phyloP scores from a whole-genome alignment of 1,139 yeast genomes.

The Geotrichum europaeum region DNA sequence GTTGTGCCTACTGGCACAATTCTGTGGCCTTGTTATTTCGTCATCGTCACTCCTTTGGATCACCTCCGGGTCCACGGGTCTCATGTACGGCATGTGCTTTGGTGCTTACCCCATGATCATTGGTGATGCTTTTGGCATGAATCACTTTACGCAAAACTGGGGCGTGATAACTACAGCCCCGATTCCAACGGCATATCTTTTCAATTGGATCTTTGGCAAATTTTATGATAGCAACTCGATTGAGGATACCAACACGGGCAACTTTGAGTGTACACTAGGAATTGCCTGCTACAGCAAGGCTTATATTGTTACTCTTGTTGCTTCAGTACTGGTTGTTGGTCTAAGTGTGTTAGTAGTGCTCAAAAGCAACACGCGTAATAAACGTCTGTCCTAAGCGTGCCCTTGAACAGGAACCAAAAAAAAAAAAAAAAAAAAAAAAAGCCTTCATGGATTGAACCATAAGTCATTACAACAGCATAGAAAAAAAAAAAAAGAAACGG shows the following conservation, averaged over 20 bases:
- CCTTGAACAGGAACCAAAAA: no score
- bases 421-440: no score
- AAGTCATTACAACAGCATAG: no score
- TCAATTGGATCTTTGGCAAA: slow-evolving; percentile 37
- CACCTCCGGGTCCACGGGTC: slow-evolving; percentile 60
- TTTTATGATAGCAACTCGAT: slow-evolving; percentile 33
- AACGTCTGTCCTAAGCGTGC: no score
- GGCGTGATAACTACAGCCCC: slow-evolving; percentile 50
- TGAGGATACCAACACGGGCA: slow-evolving; percentile 20
- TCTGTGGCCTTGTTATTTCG: slow-evolving; percentile 32
- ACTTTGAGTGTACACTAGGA: slow-evolving; percentile 22
- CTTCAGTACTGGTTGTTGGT: slow-evolving; percentile 19
- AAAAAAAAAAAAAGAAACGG: no score
- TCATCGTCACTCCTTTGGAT: slow-evolving; percentile 40
- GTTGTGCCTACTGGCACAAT: slow-evolving; percentile 37
- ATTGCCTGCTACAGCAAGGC: slow-evolving; percentile 24
- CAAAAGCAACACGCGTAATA: no score
- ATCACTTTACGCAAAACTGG: slow-evolving; percentile 74
- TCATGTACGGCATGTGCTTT: slow-evolving; percentile 74
- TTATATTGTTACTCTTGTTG: slow-evolving; percentile 24
- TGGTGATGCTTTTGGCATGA: slow-evolving; percentile 70
- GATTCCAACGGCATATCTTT: slow-evolving; percentile 35
- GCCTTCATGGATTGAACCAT: no score
- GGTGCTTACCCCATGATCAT: slow-evolving; percentile 78
- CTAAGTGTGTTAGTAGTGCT: no score